A percentile compares a stretch with the other conserved stretches of the same genome.
phyloP scores from a whole-genome alignment of 1,284 basidiomycete species.

The Trichosporon sp. region DNA sequence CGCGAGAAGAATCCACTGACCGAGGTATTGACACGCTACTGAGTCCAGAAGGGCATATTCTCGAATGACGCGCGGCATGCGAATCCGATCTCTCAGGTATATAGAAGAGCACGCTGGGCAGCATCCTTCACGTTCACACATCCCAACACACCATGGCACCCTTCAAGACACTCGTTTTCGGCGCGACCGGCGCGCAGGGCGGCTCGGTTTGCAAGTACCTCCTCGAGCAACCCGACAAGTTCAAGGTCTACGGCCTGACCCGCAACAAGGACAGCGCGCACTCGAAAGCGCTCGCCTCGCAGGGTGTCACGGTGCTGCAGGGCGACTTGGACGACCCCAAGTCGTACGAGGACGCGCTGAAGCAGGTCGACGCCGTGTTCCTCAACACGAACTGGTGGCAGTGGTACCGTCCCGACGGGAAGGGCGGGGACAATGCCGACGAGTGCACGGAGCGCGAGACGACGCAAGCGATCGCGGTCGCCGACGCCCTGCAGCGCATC shows the following conservation, averaged over 20 bases:
- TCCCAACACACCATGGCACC: conserved; percentile 2
- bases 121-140: not conserved
- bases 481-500: conserved; percentile 30
- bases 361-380: conserved; percentile 37
- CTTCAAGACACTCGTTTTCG: conserved; percentile 29
- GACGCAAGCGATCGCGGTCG: not conserved
- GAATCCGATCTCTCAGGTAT: not conserved
- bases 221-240: conserved; percentile 22
- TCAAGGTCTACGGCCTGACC: conserved; percentile 30
- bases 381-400: conserved; percentile 43
- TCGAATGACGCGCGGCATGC: no score
- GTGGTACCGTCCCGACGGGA: conserved; percentile 17
- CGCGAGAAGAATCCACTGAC: no score
- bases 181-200: conserved; percentile 31
- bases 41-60: no score
- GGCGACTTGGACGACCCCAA: conserved; percentile 33
- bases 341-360: conserved; percentile 33
- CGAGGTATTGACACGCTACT: no score
- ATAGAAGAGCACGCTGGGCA: not conserved
- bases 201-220: conserved; percentile 27
- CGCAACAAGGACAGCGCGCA: conserved; percentile 22
- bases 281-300: conserved; percentile 2
- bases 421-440: conserved; percentile 20
- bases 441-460: conserved; percentile 21
- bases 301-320: conserved; percentile 33